Base-by-base conservation (phyloP, 495 filamentous ascomycete species). In the Trichocladium antarcticum region DNA sequence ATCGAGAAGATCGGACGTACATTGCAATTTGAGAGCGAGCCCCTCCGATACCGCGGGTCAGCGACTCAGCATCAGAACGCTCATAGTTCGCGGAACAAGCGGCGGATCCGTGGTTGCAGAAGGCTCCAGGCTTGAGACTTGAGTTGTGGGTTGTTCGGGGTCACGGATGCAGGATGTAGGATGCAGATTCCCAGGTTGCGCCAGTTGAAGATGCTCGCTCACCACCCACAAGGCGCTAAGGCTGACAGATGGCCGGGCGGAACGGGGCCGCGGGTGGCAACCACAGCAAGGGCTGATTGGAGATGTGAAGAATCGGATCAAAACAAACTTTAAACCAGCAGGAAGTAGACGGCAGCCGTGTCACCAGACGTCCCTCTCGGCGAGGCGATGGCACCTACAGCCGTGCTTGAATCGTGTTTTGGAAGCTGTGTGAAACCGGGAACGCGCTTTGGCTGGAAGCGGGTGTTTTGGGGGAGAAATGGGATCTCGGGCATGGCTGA, bases 401-500 rank as follows among this genome's bases (percentile, higher is more conserved):
- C 24, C 6, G 14, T 6, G 15, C 21, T 22, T 34, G 35, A 19
- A 9, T n/a, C 31, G 40, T 37, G 28, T 16, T 19, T n/a, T 31
- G 28, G 24, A 54, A 34, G 40, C 46, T 1, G 46, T 45, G 46
- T 45, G 35, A 40, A 40, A 42, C 40, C 17, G 29, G 29, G 8
- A n/a, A 45, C 51, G 45, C 51, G 41, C 42, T 31, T 29, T 51
- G 35, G 43, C 39, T 47, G 42, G 51, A 15, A 15, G 38, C 47
- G 42, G 47, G 49, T 61, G 58, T 58, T 55, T 59, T 44, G 49
- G 50, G 47, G 52, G 44, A 55, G 56, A 55, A 42, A 42, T 34
- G 41, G 40, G 8, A 39, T 41, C 29, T 12, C 6, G 28, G 37
- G 15, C 17, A 15, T 16, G 40, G 50, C 43, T 58, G 47, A 62